A percentile compares a stretch with the other conserved stretches of the same genome.
Conservation (phyloP, 768 basidiomycete genomes). For the Strobilomyces confusus region DNA sequence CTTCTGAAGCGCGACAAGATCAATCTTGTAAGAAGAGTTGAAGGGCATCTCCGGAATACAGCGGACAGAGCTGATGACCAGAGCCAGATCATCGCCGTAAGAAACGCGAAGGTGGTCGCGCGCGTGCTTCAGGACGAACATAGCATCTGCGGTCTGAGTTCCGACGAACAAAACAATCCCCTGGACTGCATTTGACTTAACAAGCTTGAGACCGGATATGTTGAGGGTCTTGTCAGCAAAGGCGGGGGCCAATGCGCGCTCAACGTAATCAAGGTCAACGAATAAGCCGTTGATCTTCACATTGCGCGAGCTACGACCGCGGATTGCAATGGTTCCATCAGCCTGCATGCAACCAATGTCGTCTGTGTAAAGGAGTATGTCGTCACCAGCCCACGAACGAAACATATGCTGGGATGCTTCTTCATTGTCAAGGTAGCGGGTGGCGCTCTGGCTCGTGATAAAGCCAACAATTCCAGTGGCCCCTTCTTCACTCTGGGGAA, state of each 20-base stretch:
- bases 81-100: conserved; percentile 7
- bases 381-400: conserved; percentile 12
- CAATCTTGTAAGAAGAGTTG: conserved; percentile 16
- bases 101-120: conserved; percentile 8
- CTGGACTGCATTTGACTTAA: conserved; percentile 9
- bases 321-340: conserved; percentile 12
- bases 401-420: conserved; percentile 14
- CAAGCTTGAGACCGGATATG: conserved; percentile 9
- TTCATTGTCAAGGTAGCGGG: conserved; percentile 10
- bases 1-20: conserved; percentile 10
- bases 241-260: conserved; percentile 15
- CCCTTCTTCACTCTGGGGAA: conserved; percentile 2
- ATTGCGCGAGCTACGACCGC: conserved; percentile 14
- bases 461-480: conserved; percentile 9
- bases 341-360: conserved; percentile 17
- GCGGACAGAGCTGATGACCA: conserved; percentile 8
- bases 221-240: conserved; percentile 6
- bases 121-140: conserved; percentile 9
- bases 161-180: conserved; percentile 4
- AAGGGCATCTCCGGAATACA: conserved; percentile 15
- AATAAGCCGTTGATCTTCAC: conserved; percentile 15
- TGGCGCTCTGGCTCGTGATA: conserved; percentile 12
- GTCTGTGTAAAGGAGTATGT: conserved; percentile 12
- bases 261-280: conserved; percentile 16
- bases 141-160: conserved; percentile 8